Conservation (phyloP, 805 yeast species). For the Cyberlindnera samutprakarnensis region DNA sequence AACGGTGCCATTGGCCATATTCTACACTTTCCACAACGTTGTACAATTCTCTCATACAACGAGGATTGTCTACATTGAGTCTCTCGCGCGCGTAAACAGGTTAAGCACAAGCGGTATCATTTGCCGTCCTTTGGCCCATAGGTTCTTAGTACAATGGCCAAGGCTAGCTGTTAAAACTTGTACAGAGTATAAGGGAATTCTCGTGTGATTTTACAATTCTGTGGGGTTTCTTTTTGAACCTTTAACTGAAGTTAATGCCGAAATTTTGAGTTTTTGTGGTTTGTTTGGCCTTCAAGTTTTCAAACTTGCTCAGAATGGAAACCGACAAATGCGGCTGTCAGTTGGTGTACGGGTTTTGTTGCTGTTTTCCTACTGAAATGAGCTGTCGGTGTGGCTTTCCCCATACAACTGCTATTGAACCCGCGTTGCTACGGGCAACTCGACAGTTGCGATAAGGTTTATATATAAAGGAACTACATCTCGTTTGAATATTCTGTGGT, state of each 20-base stretch:
- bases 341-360: too few species aligned
- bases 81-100: slow-evolving; percentile 71
- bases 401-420: too few species aligned
- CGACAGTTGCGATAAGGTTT: not conserved
- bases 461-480: too few species aligned
- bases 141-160: slow-evolving; percentile 90
- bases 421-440: not conserved
- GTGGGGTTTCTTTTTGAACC: too few species aligned
- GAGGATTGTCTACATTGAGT: slow-evolving; percentile 72
- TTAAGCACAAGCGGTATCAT: slow-evolving; percentile 74
- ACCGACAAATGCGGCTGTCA: too few species aligned
- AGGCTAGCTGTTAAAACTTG: slow-evolving; percentile 43
- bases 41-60: slow-evolving; percentile 35
- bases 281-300: too few species aligned
- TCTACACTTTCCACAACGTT: slow-evolving; percentile 43
- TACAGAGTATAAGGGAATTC: slow-evolving; percentile 71
- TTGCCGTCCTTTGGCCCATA: slow-evolving; percentile 61
- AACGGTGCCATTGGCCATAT: slow-evolving; percentile 58
- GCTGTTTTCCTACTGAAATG: too few species aligned
- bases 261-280: too few species aligned
- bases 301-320: too few species aligned
- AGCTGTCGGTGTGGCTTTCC: not conserved
- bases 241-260: too few species aligned
- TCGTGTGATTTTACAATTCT: slow-evolving; percentile 38
- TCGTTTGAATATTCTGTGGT: too few species aligned